Percentiles rank a stretch among this genome's conserved stretches.
Conservation (phyloP, 2,329 filamentous ascomycete species). For the Aspergillus floridensis region DNA sequence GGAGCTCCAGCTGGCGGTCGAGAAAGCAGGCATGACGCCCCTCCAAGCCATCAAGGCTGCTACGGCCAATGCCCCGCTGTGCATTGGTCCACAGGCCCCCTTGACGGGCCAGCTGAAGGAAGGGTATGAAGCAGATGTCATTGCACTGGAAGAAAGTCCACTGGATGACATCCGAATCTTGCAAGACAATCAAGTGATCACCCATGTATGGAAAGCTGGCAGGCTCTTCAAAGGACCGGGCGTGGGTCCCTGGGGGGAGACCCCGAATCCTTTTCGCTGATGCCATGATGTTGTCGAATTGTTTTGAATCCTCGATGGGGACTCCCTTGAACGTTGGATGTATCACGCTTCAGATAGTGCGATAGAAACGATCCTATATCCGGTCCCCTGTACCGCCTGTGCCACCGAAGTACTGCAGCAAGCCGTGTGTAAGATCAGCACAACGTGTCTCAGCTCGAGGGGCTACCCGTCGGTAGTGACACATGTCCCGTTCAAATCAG, state of each 20-base stretch:
- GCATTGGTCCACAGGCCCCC: background rate
- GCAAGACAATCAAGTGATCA: background rate
- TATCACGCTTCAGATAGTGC: too few relatives aligned
- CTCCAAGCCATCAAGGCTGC: background rate
- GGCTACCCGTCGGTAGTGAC: background rate
- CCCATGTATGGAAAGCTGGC: background rate
- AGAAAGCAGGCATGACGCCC: conserved; percentile 2
- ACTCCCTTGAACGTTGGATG: too few relatives aligned
- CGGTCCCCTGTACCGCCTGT: background rate
- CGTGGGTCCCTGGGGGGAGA: conserved; percentile 2
- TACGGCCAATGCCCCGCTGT: conserved; percentile 1
- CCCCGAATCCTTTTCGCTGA: background rate
- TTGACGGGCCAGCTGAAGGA: background rate
- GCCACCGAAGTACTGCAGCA: background rate
- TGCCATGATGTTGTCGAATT: too few relatives aligned
- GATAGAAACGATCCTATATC: background rate
- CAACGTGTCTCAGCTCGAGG: background rate
- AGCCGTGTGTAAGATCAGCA: background rate
- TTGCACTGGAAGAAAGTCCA: conserved; percentile 1
- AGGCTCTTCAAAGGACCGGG: conserved; percentile 1
- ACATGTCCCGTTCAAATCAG: background rate
- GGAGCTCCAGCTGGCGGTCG: background rate
- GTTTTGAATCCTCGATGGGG: too few relatives aligned
- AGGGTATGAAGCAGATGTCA: conserved; percentile 2
- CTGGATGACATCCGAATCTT: background rate